Percentiles rank a stretch among this genome's conserved stretches.
phyloP scores from a whole-genome alignment of 1,139 yeast species.

The Meyerozyma guilliermondii region DNA sequence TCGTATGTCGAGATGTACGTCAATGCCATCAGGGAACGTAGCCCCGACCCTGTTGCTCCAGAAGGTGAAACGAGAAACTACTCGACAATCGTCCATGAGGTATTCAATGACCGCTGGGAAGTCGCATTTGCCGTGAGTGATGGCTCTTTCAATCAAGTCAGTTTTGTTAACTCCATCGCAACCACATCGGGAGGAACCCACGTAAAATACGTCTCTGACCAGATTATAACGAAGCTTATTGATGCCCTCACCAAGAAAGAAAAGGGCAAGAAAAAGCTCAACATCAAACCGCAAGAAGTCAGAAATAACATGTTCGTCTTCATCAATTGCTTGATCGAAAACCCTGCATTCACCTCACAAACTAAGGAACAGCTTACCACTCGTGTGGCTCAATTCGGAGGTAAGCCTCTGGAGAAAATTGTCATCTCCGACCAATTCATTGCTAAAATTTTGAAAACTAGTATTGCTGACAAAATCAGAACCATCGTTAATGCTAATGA shows the following conservation, averaged over 20 bases:
- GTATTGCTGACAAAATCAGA: conserved; percentile 74
- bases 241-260: conserved; percentile 70
- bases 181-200: conserved; percentile 98
- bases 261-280: conserved; percentile 65
- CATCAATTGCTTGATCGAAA: conserved; percentile 87
- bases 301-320: conserved; percentile 87
- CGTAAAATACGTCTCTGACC: conserved; percentile 80
- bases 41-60: conserved; percentile 22
- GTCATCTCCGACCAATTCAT: conserved; percentile 73
- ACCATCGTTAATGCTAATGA: conserved; percentile 86
- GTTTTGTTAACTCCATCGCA: conserved; percentile 96
- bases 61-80: conserved; percentile 29
- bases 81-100: conserved; percentile 72
- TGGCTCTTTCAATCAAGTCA: conserved; percentile 86
- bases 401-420: conserved; percentile 54
- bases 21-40: conserved; percentile 49
- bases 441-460: conserved; percentile 65
- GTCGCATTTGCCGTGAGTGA: conserved; percentile 93
- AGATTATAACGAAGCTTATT: conserved; percentile 61
- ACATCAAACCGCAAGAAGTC: conserved; percentile 83
- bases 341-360: conserved; percentile 97
- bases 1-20: conserved; percentile 87
- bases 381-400: conserved; percentile 83
- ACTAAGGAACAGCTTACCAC: conserved; percentile 96
- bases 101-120: conserved; percentile 79